Percentiles rank a stretch among this genome's conserved stretches.
phyloP scores from a whole-genome alignment of 768 basidiomycete species.

The Melanogaster broomeanus region DNA sequence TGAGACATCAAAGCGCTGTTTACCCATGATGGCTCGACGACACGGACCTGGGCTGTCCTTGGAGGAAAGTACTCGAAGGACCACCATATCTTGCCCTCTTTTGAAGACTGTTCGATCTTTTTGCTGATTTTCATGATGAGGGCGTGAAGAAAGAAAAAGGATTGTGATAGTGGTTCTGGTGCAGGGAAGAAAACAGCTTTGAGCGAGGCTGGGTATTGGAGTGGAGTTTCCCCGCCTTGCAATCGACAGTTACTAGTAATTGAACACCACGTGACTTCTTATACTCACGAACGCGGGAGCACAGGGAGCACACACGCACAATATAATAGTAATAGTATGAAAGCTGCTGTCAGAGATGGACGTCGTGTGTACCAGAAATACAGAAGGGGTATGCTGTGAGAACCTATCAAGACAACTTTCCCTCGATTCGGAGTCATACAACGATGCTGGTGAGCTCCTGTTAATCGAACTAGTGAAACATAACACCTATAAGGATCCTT shows the following conservation, averaged over 20 bases:
- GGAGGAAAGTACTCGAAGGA: conserved; percentile 99
- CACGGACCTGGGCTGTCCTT: conserved; percentile 83
- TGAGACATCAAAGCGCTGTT: conserved; percentile 1
- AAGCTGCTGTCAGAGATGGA: too few species aligned
- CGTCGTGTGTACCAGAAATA: not conserved
- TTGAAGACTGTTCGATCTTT: conserved; percentile 84
- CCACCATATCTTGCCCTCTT: conserved; percentile 93
- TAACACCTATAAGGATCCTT: too few species aligned
- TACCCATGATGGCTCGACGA: not conserved
- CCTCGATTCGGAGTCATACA: not conserved
- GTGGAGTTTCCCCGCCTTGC: conserved; percentile 4
- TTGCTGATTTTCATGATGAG: conserved; percentile 87
- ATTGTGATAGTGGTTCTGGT: conserved; percentile 17
- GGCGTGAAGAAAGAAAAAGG: conserved; percentile 22
- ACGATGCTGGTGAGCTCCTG: not conserved
- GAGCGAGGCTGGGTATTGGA: conserved; percentile 25
- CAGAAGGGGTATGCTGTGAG: not conserved
- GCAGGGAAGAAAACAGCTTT: conserved; percentile 10
- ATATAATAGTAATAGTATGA: not conserved
- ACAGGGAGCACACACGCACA: not conserved
- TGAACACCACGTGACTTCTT: conserved; percentile 23
- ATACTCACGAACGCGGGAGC: not conserved
- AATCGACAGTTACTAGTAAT: too few species aligned
- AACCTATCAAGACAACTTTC: not conserved
- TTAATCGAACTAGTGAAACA: not conserved